Conservation (phyloP, 2,329 filamentous ascomycete genomes). For the Ophiognomonia clavigignenti-juglandacearum region DNA sequence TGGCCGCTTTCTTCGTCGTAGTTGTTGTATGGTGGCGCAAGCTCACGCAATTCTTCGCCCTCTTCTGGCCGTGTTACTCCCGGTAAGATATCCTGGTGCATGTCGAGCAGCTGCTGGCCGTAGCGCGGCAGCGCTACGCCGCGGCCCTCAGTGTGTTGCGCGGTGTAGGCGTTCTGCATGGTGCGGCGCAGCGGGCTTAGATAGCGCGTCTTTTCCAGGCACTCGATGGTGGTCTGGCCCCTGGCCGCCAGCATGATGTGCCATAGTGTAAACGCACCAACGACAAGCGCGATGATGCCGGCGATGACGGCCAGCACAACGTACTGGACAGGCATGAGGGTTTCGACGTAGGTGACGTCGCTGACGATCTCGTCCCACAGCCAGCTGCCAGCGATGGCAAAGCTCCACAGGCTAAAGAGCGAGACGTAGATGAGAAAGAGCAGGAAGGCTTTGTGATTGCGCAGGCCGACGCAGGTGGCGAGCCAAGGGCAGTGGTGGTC, state of each 20-base stretch:
- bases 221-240: conserved; percentile 93
- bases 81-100: conserved; percentile 75
- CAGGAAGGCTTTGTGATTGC: conserved; percentile 93
- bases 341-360: conserved; percentile 66
- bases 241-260: conserved; percentile 76
- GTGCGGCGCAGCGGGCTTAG: conserved; percentile 71
- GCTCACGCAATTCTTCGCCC: conserved; percentile 56
- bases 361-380: conserved; percentile 79
- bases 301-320: conserved; percentile 81
- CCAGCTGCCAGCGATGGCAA: conserved; percentile 74
- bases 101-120: conserved; percentile 71
- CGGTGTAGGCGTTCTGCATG: conserved; percentile 59
- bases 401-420: conserved; percentile 77
- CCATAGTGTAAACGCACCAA: conserved; percentile 87
- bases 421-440: conserved; percentile 88
- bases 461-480: conserved; percentile 87
- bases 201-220: conserved; percentile 92
- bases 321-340: conserved; percentile 82
- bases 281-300: conserved; percentile 85
- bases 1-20: conserved; percentile 8
- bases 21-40: conserved; percentile 5
- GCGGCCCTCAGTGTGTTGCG: conserved; percentile 47
- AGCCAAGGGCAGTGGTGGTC: conserved; percentile 99
- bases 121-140: conserved; percentile 51
- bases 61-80: conserved; percentile 78